Evolutionary conservation across 225 moss, liverwort and hornwort genomes (phyloP).

Genomic region (Sphagnum contortum): DNA sequence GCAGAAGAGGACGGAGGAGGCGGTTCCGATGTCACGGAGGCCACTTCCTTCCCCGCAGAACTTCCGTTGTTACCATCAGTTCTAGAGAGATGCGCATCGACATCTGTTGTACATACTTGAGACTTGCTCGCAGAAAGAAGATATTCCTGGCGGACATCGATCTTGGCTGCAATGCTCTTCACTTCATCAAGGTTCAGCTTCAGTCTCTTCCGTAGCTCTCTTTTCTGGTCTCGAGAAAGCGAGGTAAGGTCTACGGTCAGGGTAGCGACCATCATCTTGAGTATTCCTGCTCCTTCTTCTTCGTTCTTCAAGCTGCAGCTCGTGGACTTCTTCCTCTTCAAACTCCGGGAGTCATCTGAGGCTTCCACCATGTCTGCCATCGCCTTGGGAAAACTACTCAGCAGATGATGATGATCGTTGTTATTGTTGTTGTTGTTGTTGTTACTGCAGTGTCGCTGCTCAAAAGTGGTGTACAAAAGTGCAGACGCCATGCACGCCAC

Average conservation of each 20-base stretch:
- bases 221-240: conserved; percentile 54
- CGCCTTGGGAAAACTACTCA: too few species aligned
- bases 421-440: conserved; percentile 30
- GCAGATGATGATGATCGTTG: conserved; percentile 38
- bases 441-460: conserved; percentile 17
- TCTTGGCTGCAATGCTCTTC: conserved; percentile 31
- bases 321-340: conserved; percentile 89
- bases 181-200: conserved; percentile 62
- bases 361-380: conserved; percentile 12
- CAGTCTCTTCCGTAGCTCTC: conserved; percentile 66
- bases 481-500: conserved; percentile 51
- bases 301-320: conserved; percentile 54
- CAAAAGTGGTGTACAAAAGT: conserved; percentile 31
- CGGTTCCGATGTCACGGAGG: conserved; percentile 50
- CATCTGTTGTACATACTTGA: conserved; percentile 18
- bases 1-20: conserved; percentile 48
- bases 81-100: conserved; percentile 49
- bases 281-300: conserved; percentile 48
- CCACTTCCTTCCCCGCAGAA: conserved; percentile 54
- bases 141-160: conserved; percentile 56
- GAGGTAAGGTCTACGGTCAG: conserved; percentile 27
- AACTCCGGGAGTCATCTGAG: conserved; percentile 30
- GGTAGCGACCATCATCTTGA: conserved; percentile 2
- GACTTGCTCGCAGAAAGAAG: conserved; percentile 11
- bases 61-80: conserved; percentile 54